phyloP scores from a whole-genome alignment of 306 rosid genomes.

The Senna tora region DNA sequence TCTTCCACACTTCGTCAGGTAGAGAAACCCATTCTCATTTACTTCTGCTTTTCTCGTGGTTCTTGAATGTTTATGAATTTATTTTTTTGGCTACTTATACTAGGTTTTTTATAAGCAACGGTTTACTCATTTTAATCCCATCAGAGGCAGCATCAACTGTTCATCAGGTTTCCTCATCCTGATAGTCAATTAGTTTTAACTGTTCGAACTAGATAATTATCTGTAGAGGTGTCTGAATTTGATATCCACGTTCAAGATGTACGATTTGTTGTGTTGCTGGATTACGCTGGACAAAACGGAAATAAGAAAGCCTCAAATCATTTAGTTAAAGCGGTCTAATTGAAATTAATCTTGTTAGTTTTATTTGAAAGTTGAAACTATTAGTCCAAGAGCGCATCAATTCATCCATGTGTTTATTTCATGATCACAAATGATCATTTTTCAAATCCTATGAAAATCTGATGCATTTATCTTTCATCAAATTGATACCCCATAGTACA shows the following conservation, averaged over 20 bases:
- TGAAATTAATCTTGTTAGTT: background rate
- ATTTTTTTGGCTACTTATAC: background rate
- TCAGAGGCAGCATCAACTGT: background rate
- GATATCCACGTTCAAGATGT: background rate
- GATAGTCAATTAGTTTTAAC: background rate
- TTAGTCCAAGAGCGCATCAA: background rate
- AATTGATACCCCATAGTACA: background rate
- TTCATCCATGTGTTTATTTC: background rate
- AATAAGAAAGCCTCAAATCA: background rate
- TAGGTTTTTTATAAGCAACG: background rate
- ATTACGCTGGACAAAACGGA: background rate
- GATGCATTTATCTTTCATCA: background rate
- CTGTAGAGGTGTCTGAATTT: background rate
- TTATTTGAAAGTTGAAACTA: background rate
- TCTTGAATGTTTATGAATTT: background rate
- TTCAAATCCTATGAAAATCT: background rate
- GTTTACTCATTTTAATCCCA: background rate
- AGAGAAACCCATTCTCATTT: background rate
- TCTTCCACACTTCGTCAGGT: conserved; percentile 82
- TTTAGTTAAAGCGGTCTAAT: background rate
- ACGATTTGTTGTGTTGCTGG: background rate
- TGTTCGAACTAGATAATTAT: background rate
- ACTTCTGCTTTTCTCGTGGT: background rate
- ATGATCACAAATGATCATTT: background rate
- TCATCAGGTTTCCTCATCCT: background rate